A percentile compares a stretch with the other conserved stretches of the same genome.
phyloP scores from a whole-genome alignment of 2,329 filamentous ascomycete species.

The Lasiodiplodia citricola region DNA sequence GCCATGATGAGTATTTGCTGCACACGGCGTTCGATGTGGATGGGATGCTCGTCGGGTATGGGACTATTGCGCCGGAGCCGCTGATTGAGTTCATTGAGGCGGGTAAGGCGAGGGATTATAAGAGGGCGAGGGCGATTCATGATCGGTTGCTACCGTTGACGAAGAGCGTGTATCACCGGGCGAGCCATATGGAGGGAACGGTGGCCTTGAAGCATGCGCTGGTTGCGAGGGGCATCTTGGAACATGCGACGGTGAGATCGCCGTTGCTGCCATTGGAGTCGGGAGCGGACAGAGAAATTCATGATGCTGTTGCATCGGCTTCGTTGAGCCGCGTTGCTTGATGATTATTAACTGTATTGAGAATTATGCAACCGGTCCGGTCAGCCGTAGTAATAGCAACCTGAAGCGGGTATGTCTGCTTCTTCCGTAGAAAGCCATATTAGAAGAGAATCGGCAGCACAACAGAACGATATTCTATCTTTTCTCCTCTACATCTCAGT shows the following conservation, averaged over 20 bases:
- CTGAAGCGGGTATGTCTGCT: too few species aligned
- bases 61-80: conserved; percentile 58
- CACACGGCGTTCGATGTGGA: conserved; percentile 60
- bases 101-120: conserved; percentile 57
- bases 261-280: conserved; percentile 52
- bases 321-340: conserved; percentile 41
- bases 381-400: too few species aligned
- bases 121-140: conserved; percentile 55
- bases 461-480: too few species aligned
- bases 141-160: conserved; percentile 58
- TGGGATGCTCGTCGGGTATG: conserved; percentile 61
- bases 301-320: conserved; percentile 45
- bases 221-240: conserved; percentile 56
- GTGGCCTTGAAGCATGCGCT: conserved; percentile 58
- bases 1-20: conserved; percentile 60
- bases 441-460: too few species aligned
- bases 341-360: too few species aligned
- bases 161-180: conserved; percentile 60
- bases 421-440: too few species aligned
- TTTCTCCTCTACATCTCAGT: too few species aligned
- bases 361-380: too few species aligned
- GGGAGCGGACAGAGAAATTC: conserved; percentile 52
- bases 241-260: conserved; percentile 58
- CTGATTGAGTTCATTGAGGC: conserved; percentile 58
- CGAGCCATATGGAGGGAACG: conserved; percentile 62